Evolutionary conservation across 2,329 filamentous ascomycete genomes (phyloP), one percentile per base, ranked within the genome.

Genomic region (Cercospora sp.): DNA sequence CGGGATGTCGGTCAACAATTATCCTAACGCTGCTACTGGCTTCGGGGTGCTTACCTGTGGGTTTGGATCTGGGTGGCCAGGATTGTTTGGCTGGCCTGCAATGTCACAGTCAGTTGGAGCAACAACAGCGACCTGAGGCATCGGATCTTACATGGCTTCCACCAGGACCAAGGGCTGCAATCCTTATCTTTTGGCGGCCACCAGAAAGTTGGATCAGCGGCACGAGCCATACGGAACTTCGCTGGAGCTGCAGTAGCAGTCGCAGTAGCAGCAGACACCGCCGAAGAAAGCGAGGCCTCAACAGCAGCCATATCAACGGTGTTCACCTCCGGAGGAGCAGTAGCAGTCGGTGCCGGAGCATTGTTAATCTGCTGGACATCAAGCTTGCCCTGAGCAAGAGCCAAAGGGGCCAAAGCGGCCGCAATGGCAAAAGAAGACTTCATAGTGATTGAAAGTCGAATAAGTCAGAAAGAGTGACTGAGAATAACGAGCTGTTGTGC

Each of bases 201-300:
- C 28, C 60, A 45, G 57, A 65, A 65, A 12, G 64, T 66, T n/a
- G 64, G 64, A 42, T 62, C 48, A 33, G 64, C 64, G 13, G 61
- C 60, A 26, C 60, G 60, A 63, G 42, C 60, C 45, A 63, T 53
- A 8, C 64, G 64, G 59, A 66, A 66, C 59, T 66, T 66, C 59
- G 64, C 64, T 40, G 64, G 57, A 16, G 59, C 58, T n/a, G 58
- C 42, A 57, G 40, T 53, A 36, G 60, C 60, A 20, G 20, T 28
- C 12, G 60, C 60, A 31, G 60, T 63, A 28, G 60, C 60, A 33
- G 58, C 60, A 62, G 64, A 18, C 5, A 66, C 58, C 7, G 28
- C 45, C 9, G 64, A 63, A 26, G 51, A 40, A 20, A 66, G 59
- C 40, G 64, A 66, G 13, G 64, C 45, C 18, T 61, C 51, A 23